These are phyloP conservation scores for Halophytophthora polymorphica DNA, from an alignment of 352 stramenopile genomes.

Conservation along the genomic window DNA sequence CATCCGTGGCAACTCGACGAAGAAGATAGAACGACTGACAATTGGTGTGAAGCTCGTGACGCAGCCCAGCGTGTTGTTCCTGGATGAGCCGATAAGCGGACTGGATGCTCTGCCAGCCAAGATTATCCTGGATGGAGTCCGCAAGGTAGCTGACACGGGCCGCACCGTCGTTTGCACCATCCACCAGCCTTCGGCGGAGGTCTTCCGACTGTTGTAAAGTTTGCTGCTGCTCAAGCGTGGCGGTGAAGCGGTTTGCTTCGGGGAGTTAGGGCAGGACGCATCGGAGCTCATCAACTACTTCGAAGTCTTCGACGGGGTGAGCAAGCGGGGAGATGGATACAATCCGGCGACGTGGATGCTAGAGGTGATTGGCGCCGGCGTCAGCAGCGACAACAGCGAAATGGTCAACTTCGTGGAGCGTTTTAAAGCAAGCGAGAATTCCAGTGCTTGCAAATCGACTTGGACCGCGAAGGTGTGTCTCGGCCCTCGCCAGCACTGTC, in stretches of 20 bases:
- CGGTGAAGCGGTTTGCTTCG: conserved; percentile 72
- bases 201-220: conserved; percentile 76
- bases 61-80: conserved; percentile 63
- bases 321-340: conserved; percentile 34
- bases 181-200: conserved; percentile 73
- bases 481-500: conserved; percentile 10
- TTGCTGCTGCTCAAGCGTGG: conserved; percentile 78
- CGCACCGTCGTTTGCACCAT: conserved; percentile 84
- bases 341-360: conserved; percentile 12
- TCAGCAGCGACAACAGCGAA: conserved; percentile 3
- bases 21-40: conserved; percentile 26
- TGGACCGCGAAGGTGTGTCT: conserved; percentile 13
- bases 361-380: conserved; percentile 30
- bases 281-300: conserved; percentile 46
- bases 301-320: conserved; percentile 35
- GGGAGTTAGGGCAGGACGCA: conserved; percentile 50
- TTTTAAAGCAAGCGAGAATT: conserved; percentile 22
- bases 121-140: conserved; percentile 37
- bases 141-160: conserved; percentile 40
- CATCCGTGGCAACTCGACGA: conserved; percentile 11
- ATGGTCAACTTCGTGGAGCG: conserved; percentile 23
- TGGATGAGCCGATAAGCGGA: conserved; percentile 45
- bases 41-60: conserved; percentile 48
- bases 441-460: conserved; percentile 10
- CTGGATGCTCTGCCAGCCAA: conserved; percentile 58